Evolutionary conservation across 2,329 filamentous ascomycete species (phyloP).

Genomic region (Amauroascus niger): DNA sequence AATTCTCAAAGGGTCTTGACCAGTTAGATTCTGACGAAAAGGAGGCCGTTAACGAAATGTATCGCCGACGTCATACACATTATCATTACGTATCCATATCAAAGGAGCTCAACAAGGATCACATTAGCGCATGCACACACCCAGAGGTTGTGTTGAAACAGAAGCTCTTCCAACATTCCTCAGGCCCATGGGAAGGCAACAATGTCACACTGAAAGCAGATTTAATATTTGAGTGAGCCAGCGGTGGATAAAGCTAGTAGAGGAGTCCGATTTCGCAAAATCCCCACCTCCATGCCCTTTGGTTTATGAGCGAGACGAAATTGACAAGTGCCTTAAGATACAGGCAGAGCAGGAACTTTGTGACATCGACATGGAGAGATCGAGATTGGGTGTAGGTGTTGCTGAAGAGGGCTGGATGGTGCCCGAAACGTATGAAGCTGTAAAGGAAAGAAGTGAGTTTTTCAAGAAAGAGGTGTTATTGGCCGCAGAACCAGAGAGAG

Average conservation of each 20-base stretch:
- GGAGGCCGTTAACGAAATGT: conserved; percentile 16
- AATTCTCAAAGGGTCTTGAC: conserved; percentile 18
- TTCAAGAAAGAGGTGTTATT: conserved; percentile 8
- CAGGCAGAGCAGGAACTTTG: conserved; percentile 1
- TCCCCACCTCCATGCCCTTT: conserved; percentile 3
- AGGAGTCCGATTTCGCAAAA: neutral
- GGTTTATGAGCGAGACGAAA: neutral
- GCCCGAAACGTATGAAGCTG: conserved; percentile 6
- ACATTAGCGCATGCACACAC: conserved; percentile 12
- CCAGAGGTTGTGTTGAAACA: conserved; percentile 5
- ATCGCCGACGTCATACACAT: conserved; percentile 18
- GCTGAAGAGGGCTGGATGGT: conserved; percentile 10
- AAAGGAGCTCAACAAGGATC: conserved; percentile 14
- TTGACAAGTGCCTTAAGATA: conserved; percentile 1
- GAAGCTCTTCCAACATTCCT: conserved; percentile 8
- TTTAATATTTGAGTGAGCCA: neutral
- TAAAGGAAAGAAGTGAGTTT: neutral
- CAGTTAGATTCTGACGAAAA: conserved; percentile 12
- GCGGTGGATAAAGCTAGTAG: conserved; percentile 1
- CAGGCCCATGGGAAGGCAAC: conserved; percentile 12
- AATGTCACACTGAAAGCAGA: conserved; percentile 11
- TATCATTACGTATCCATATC: conserved; percentile 21
- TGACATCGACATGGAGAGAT: conserved; percentile 6
- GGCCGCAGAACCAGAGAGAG: conserved; percentile 6
- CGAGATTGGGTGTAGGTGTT: conserved; percentile 7